Base-by-base conservation (phyloP, 306 rosid species). In the Acacia acuminata region DNA sequence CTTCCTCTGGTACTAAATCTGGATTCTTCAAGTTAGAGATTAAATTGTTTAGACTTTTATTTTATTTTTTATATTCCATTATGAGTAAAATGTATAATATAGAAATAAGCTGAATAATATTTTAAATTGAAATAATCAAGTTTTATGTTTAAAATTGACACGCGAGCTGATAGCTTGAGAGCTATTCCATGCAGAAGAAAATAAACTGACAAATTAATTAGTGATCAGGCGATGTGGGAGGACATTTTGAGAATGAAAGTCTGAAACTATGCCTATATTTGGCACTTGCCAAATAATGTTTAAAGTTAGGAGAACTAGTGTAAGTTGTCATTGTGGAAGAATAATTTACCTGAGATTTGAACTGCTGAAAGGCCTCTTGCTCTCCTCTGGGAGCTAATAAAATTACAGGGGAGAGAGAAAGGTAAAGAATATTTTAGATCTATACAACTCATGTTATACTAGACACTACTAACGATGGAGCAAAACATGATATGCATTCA, bases 401-500 rank as follows among this genome's bases (percentile, higher is more conserved):
- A 14, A 61, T 32, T 27, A 48, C 25, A 36, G 36, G 53, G 73
- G 36, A 74, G 72, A 65, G 10, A 65, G 10, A 25, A 5, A 1
- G 64, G 51, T 47, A 30, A 69, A 73, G 48, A 74, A 83, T 51
- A 50, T 71, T 47, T 36, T 20, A 58, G 47, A 81, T 75, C 86
- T 88, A 86, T 88, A 90, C 89, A 92, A 53, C 55, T 81, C 70
- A 72, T 77, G 64, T 58, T 71, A 71, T 71, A 71, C 55, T 79
- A 60, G 81, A 75, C 81, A 75, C 85, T 64, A 14, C 16, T 48
- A 82, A 66, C 25, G n/a, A 69, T 50, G 38, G 65, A 78, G 76
- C 71, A 78, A 73, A 78, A 64, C 83, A 84, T 50, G 79, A 85
- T 48, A 48, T 79, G 76, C 92, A 81, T 77, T 40, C 85, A 77